Evolutionary conservation across 2,329 filamentous ascomycete genomes (phyloP).

Genomic region (Neocatenulostroma microsporum): DNA sequence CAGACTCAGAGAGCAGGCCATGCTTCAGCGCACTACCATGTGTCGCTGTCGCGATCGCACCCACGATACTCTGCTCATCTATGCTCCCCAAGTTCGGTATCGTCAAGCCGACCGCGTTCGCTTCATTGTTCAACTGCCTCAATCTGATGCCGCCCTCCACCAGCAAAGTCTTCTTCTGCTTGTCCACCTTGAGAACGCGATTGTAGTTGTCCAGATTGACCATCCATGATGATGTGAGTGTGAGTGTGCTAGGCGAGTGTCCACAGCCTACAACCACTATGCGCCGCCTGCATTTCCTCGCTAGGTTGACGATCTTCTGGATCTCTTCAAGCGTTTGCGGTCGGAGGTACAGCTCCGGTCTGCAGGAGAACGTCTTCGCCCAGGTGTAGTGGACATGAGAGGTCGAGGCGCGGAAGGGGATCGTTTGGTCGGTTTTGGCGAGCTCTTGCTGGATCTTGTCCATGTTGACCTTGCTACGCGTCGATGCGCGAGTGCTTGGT

Average conservation of each 20-base stretch:
- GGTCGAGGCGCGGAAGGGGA: slow-evolving; percentile 69
- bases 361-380: slow-evolving; percentile 85
- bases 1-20: slow-evolving; percentile 73
- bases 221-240: slow-evolving; percentile 89
- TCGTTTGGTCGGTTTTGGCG: slow-evolving; percentile 49
- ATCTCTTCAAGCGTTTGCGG: slow-evolving; percentile 73
- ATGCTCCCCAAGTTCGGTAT: slow-evolving; percentile 93
- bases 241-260: slow-evolving; percentile 86
- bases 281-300: slow-evolving; percentile 70
- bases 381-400: slow-evolving; percentile 81
- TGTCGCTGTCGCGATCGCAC: slow-evolving; percentile 85
- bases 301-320: slow-evolving; percentile 72
- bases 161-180: slow-evolving; percentile 56
- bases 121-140: slow-evolving; percentile 61
- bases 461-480: slow-evolving; percentile 3
- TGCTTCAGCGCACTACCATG: slow-evolving; percentile 82
- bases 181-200: slow-evolving; percentile 62
- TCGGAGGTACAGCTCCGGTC: slow-evolving; percentile 84
- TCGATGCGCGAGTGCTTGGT: not conserved
- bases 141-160: slow-evolving; percentile 87
- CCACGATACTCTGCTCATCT: slow-evolving; percentile 85
- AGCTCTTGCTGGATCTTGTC: slow-evolving; percentile 45
- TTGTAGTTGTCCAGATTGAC: slow-evolving; percentile 83
- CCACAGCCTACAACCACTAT: slow-evolving; percentile 82
- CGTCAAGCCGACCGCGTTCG: slow-evolving; percentile 68